Evolutionary conservation across 1,284 basidiomycete genomes (phyloP), one percentile per base, ranked within the genome.

Genomic region (Trichosporon coremiiforme): DNA sequence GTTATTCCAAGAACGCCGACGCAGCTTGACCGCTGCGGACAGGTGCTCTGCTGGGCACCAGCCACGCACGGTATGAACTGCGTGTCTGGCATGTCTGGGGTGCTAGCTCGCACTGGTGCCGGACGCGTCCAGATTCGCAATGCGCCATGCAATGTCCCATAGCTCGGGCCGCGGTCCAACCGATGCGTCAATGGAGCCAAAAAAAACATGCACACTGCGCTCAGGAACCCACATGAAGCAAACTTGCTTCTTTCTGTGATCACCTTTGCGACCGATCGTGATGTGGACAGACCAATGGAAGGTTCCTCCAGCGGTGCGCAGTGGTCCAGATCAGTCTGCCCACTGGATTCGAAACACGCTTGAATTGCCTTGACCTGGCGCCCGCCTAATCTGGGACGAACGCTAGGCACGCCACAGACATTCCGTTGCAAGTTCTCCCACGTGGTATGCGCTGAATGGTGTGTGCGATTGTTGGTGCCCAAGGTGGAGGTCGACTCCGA

Each of bases 191-290:
- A 9, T 22, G 20, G 9, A 53, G 47, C 47, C 20, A n/a, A n/a
- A 53, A 10, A 53, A 53, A 9, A 53, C n/a, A 7, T 4, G 2
- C 20, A 53, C 7, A 20, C 47, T 20, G 20, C 47, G 15, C 10
- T 53, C 47, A 53, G 47, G 47, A 53, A 22, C 20, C 47, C 47
- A 53, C n/a, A 22, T 53, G 20, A 53, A 53, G 47, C 47, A 53
- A 5, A 53, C 47, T 53, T 22, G 47, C 47, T 22, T 22, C 47
- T 22, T 17, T n/a, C 47, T 53, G 47, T 53, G 47, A 22, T 53
- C 47, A 53, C 47, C 47, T 53, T 20, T 53, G 47, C 47, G 20
- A 53, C 47, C 41, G 41, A 45, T 45, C 41, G 41, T 17, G 41
- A 45, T 45, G 41, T 17, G 15, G 41, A n/a, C 41, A 17, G 41